phyloP scores from a whole-genome alignment of 169 alveolate species.

The Plasmodium cynomolgi region DNA sequence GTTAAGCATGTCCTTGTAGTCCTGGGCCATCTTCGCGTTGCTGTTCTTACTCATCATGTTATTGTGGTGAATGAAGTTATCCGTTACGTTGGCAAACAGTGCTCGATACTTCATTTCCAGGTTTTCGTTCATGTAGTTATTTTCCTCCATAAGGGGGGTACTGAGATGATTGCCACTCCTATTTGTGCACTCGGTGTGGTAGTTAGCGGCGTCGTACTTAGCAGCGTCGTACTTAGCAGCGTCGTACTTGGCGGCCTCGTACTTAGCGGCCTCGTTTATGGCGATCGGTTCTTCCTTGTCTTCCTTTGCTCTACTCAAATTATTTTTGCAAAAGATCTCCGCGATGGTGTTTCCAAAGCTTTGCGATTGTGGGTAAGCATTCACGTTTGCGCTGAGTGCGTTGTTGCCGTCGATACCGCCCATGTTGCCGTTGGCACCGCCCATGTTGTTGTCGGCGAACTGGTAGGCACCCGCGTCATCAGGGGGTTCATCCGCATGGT shows the following conservation, averaged over 20 bases:
- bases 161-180: neutral
- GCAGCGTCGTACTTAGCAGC: neutral
- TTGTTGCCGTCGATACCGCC: neutral
- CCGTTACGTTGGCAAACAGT: neutral
- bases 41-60: constrained; percentile 9
- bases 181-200: neutral
- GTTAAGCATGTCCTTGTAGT: constrained; percentile 7
- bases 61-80: neutral
- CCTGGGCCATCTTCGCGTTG: neutral
- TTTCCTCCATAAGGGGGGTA: neutral
- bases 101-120: neutral
- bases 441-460: neutral
- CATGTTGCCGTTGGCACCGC: neutral
- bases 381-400: neutral
- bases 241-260: neutral
- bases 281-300: neutral
- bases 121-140: neutral
- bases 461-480: neutral
- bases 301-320: constrained; percentile 7
- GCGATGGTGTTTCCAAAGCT: constrained; percentile 5
- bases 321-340: constrained; percentile 24
- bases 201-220: neutral
- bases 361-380: neutral
- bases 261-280: neutral
- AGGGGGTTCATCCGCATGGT: neutral